Base-by-base conservation (phyloP, 2,329 filamentous ascomycete genomes). In the Mollisiaceae sp. region DNA sequence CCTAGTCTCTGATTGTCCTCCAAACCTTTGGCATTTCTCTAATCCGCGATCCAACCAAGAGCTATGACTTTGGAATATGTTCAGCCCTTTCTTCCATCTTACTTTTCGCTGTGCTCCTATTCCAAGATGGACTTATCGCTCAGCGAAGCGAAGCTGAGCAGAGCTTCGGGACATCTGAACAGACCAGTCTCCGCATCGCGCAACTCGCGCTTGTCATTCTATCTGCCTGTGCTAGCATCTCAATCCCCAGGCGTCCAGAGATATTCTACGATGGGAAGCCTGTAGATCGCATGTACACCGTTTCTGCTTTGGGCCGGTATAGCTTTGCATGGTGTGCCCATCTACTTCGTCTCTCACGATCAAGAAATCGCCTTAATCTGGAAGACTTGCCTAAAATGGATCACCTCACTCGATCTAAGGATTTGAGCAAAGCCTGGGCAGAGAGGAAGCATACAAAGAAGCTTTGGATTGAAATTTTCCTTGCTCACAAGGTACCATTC, bases 201-300 rank as follows among this genome's bases (percentile, higher is more conserved):
- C 85, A 87, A 64, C 73, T 86, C 22, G 76, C 75, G 9, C 74
- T 80, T 12, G 75, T 79, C 15, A 36, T 86, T n/a, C 72, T 77
- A n/a, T 77, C 86, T 20, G 77, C 79, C 15, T 68, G 85, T 54
- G 77, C 81, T 18, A 83, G 83, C 68, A 67, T 89, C 14, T 81
- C 83, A 0, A 79, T 93, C 15, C 89, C 89, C 4, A 84, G 91
- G 52, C 83, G 91, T 12, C 91, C 91, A 3, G 82, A 88, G 61
- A 87, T 93, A 20, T 91, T 82, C 72, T 83, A 71, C 68, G 75
- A 88, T 45, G 87, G 82, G 32, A 79, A 82, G 56, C 74, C 81
- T 3, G 88, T 94, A 38, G 91, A 94, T 73, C 79, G 80, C 18
- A 83, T 90, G 77, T 83, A 82, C 71, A 89, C 88, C 0, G 81